Percentiles rank a stretch among this genome's conserved stretches.
Conservation (phyloP, 192 early-diverging fungal species). For the Coemansia sp. region DNA sequence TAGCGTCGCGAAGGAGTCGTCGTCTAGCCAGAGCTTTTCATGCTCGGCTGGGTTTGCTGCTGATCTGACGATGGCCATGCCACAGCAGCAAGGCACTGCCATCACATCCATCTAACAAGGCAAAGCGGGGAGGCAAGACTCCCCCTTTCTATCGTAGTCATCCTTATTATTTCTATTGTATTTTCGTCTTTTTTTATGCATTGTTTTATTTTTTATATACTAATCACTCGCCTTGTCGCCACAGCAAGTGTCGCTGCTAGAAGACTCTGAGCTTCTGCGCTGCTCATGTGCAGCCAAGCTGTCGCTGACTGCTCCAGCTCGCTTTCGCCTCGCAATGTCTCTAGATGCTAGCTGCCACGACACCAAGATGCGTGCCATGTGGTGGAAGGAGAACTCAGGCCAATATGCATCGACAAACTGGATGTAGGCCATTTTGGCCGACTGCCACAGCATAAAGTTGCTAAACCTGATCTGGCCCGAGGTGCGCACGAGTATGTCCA, state of each 20-base stretch:
- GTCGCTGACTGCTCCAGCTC: not conserved
- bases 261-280: not conserved
- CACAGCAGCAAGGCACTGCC: constrained; percentile 2
- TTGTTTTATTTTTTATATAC: constrained; percentile 14
- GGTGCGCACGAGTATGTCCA: constrained; percentile 92
- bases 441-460: constrained; percentile 96
- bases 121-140: no score
- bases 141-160: no score
- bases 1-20: not conserved
- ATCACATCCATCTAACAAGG: constrained; percentile 25
- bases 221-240: not conserved
- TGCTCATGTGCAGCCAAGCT: not conserved
- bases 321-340: constrained; percentile 23
- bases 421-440: constrained; percentile 69
- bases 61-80: not conserved
- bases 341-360: constrained; percentile 70
- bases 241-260: constrained; percentile 15
- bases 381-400: constrained; percentile 94
- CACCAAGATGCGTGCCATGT: constrained; percentile 79
- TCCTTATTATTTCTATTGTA: not conserved
- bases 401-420: constrained; percentile 90
- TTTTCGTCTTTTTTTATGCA: no score
- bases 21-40: not conserved
- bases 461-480: constrained; percentile 95
- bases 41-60: not conserved